Evolutionary conservation across 257 asterid species (phyloP).

Genomic region (Solanum chilense): DNA sequence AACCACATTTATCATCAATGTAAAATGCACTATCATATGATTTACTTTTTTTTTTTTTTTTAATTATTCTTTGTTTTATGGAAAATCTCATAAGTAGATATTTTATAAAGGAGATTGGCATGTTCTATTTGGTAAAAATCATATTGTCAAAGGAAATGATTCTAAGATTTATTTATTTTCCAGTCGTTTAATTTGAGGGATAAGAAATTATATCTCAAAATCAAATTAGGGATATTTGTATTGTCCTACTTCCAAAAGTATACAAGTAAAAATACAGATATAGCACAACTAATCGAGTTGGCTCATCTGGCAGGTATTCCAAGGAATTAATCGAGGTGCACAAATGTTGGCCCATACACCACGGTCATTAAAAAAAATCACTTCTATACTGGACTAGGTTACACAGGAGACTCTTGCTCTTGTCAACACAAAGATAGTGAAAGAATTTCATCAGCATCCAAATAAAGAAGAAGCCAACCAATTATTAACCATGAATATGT

Average conservation of each 20-base stretch:
- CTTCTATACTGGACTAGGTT: neutral
- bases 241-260: neutral
- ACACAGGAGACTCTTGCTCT: neutral
- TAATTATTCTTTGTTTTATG: neutral
- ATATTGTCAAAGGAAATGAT: neutral
- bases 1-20: neutral
- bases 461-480: neutral
- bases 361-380: neutral
- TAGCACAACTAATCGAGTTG: neutral
- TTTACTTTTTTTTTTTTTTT: neutral
- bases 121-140: neutral
- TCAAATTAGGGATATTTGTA: neutral
- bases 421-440: neutral
- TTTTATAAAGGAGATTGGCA: neutral
- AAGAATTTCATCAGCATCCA: neutral
- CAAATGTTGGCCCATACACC: fast-evolving
- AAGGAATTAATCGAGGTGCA: too few relatives aligned
- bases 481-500: neutral
- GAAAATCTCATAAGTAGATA: neutral
- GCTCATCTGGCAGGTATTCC: neutral
- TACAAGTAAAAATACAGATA: neutral
- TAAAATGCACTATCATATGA: neutral
- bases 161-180: neutral
- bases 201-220: too few relatives aligned
- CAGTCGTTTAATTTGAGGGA: neutral